These are phyloP conservation scores for Chaetomium tenue DNA, from an alignment of 495 filamentous ascomycete species.

Conservation along the genomic window DNA sequence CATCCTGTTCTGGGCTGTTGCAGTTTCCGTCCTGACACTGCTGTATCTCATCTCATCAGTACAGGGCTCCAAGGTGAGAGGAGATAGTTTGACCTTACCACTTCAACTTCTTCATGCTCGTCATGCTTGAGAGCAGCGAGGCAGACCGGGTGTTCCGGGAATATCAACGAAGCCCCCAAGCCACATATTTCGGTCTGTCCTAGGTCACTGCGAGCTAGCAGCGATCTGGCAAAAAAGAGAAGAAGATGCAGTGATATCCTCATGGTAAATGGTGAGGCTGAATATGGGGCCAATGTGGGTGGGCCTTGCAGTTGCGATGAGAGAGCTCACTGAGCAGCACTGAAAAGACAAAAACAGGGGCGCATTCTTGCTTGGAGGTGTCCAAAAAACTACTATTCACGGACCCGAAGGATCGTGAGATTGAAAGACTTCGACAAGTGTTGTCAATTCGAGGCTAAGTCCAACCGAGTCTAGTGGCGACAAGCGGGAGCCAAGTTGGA, in stretches of 20 bases:
- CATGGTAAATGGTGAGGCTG: not conserved
- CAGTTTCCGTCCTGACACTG: constrained; percentile 23
- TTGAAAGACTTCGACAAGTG: constrained; percentile 3
- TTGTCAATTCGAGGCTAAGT: not conserved
- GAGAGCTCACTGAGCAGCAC: not conserved
- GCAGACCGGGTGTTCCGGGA: constrained; percentile 2
- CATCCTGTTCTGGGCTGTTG: constrained; percentile 17
- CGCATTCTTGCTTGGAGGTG: not conserved
- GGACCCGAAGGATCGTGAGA: not conserved
- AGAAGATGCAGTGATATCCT: constrained; percentile 3
- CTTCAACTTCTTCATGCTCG: not conserved
- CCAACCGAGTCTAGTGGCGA: not conserved
- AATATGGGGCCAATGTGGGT: not conserved
- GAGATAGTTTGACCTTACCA: constrained; percentile 1
- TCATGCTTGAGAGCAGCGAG: not conserved
- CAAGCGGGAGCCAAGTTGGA: not conserved
- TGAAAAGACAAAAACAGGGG: not conserved
- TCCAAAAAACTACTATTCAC: not conserved
- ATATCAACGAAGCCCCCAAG: not conserved
- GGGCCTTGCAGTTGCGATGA: not conserved
- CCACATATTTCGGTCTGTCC: constrained; percentile 16
- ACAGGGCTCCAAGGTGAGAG: not conserved
- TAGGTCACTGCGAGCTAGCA: constrained; percentile 9
- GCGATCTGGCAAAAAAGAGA: not conserved
- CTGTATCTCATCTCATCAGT: not conserved